A percentile compares a stretch with the other conserved stretches of the same genome.
phyloP scores from a whole-genome alignment of 805 yeast genomes.

The Starmera dryadoides region DNA sequence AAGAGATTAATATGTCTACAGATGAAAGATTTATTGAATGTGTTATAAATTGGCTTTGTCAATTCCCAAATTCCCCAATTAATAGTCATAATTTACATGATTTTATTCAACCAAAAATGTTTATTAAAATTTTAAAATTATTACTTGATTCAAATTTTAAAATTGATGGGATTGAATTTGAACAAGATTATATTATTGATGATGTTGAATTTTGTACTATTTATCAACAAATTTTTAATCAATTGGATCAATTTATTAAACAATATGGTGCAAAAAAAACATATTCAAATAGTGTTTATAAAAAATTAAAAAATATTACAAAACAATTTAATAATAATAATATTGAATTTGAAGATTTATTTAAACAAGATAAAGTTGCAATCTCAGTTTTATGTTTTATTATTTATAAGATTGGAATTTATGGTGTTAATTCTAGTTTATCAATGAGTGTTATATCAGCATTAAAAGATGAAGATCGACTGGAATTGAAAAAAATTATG shows the following conservation, averaged over 20 bases:
- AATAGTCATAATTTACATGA: neutral
- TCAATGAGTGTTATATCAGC: slow-evolving; percentile 6
- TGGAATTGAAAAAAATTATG: slow-evolving; percentile 9
- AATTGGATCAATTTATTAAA: neutral
- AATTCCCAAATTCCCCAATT: neutral
- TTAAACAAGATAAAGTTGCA: neutral
- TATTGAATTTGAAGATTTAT: neutral
- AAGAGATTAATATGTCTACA: neutral
- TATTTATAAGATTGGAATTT: neutral
- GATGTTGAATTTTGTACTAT: neutral
- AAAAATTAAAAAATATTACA: neutral
- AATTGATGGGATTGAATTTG: neutral
- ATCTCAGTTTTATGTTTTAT: neutral
- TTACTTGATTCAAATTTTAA: neutral
- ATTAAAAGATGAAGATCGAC: slow-evolving; percentile 8
- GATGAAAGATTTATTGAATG: neutral
- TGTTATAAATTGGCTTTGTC: neutral
- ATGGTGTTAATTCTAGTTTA: neutral
- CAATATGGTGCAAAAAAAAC: too few relatives aligned
- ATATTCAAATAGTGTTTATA: too few relatives aligned
- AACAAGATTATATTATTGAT: neutral
- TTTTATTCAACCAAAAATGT: neutral
- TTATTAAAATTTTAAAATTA: neutral
- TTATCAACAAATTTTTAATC: neutral
- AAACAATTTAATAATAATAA: neutral